phyloP scores from a whole-genome alignment of 1,284 basidiomycete species.

The Ustilago sp. region DNA sequence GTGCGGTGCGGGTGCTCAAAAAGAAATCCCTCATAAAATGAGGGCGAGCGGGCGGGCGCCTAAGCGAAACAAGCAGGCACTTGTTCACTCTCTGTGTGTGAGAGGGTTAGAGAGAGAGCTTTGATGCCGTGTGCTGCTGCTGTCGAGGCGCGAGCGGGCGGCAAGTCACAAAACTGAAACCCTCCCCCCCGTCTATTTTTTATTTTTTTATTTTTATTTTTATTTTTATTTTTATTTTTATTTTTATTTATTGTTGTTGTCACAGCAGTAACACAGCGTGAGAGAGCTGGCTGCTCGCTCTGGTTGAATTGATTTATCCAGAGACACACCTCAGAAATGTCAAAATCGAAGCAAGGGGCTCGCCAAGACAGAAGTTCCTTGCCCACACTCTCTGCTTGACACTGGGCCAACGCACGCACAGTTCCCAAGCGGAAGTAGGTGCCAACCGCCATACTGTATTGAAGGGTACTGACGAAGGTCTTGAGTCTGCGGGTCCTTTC shows the following conservation, averaged over 20 bases:
- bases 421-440: not conserved
- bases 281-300: not conserved
- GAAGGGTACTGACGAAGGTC: not conserved
- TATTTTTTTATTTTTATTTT: too few species aligned
- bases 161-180: not conserved
- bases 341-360: conserved; percentile 12
- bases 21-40: conserved; percentile 1
- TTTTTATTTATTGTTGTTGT: too few species aligned
- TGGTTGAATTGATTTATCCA: conserved; percentile 6
- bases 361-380: not conserved
- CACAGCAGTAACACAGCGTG: not conserved
- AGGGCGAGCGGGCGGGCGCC: not conserved
- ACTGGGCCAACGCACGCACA: conserved; percentile 5
- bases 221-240: too few species aligned
- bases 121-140: conserved; percentile 1
- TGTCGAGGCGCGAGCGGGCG: not conserved
- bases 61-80: not conserved
- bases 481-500: not conserved
- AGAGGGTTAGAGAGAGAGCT: not conserved
- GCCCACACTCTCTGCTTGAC: not conserved
- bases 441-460: not conserved
- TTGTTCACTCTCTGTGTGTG: not conserved
- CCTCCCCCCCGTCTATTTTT: not conserved
- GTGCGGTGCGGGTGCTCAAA: not conserved
- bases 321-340: not conserved